phyloP scores from a whole-genome alignment of 2,329 filamentous ascomycete genomes.

The Penicillium sp. region DNA sequence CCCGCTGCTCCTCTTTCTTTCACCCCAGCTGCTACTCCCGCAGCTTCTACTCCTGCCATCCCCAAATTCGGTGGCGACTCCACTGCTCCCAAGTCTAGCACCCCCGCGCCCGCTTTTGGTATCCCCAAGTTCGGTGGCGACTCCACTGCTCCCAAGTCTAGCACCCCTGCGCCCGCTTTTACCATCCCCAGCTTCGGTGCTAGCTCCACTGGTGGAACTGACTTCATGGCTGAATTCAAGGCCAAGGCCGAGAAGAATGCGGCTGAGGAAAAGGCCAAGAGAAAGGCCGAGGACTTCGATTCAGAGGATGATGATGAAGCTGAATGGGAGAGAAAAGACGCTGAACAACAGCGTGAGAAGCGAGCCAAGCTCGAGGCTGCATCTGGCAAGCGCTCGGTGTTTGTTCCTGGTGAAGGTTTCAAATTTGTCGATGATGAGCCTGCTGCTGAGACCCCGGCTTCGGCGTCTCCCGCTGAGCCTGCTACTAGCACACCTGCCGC shows the following conservation, averaged over 20 bases:
- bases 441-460: conserved; percentile 2
- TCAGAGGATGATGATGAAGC: conserved; percentile 55
- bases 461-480: neutral
- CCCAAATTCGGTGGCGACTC: neutral
- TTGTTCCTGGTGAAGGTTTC: conserved; percentile 36
- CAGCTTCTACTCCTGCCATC: neutral
- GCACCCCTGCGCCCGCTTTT: conserved; percentile 5
- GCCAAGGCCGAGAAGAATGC: conserved; percentile 41
- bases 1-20: conserved; percentile 1
- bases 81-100: neutral
- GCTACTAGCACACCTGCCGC: neutral
- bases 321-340: conserved; percentile 50
- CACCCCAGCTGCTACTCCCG: conserved; percentile 3
- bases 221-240: conserved; percentile 49
- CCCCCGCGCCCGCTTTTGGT: conserved; percentile 6
- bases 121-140: neutral
- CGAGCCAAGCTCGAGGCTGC: conserved; percentile 43
- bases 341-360: conserved; percentile 50
- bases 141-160: neutral
- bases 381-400: conserved; percentile 35
- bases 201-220: conserved; percentile 19
- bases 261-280: conserved; percentile 49
- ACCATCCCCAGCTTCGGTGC: neutral
- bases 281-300: conserved; percentile 54
- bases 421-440: conserved; percentile 32